phyloP scores from a whole-genome alignment of 306 rosid species.

The Medicago arabica region DNA sequence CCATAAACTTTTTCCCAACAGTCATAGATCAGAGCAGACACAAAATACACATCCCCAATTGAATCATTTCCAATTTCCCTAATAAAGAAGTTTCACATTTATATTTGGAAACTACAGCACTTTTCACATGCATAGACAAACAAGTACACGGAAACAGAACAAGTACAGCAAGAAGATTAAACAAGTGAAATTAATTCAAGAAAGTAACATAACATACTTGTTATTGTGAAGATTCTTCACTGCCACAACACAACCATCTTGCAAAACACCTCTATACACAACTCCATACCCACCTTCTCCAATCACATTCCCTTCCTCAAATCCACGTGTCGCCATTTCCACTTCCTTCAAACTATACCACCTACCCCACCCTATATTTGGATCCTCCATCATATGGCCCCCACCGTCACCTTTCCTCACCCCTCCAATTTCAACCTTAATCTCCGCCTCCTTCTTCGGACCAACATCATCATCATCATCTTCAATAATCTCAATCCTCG shows the following conservation, averaged over 20 bases:
- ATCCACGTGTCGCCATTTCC: conserved; percentile 75
- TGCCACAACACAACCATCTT: conserved; percentile 82
- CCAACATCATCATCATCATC: conserved; percentile 16
- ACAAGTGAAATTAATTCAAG: not conserved
- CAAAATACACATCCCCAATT: too few species aligned
- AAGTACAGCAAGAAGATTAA: not conserved
- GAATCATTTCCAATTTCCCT: too few species aligned
- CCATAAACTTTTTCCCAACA: too few species aligned
- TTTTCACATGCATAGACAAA: not conserved
- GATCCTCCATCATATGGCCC: conserved; percentile 51
- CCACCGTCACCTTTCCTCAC: conserved; percentile 56
- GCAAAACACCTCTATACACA: conserved; percentile 75
- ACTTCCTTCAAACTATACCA: conserved; percentile 88
- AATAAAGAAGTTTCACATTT: too few species aligned
- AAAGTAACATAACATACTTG: conserved; percentile 59
- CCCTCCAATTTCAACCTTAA: conserved; percentile 40
- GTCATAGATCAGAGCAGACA: too few species aligned
- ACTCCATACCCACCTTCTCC: conserved; percentile 98
- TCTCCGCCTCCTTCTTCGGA: conserved; percentile 46
- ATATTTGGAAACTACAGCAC: too few species aligned
- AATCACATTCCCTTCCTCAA: conserved; percentile 71
- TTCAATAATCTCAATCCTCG: conserved; percentile 44
- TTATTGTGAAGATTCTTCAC: conserved; percentile 95
- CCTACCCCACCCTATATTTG: conserved; percentile 89
- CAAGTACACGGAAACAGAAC: not conserved